Conservation (phyloP, 164 flowering plant species). For the Malania oleifera region DNA sequence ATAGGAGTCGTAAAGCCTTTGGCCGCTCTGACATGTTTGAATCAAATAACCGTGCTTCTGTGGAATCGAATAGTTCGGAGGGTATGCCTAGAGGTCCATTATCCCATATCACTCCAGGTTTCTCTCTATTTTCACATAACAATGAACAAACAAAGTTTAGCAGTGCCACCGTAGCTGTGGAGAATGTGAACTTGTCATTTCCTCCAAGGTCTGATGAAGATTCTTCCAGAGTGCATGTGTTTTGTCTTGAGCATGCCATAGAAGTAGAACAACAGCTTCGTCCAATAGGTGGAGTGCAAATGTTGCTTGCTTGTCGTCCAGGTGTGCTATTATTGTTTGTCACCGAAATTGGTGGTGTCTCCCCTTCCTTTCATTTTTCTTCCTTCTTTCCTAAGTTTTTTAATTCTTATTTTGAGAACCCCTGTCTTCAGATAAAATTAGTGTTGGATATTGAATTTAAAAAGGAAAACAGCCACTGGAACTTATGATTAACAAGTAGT, state of each 20-base stretch:
- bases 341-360: not conserved
- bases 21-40: slow-evolving; percentile 21
- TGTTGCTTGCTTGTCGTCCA: slow-evolving; percentile 81
- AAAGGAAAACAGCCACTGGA: too few relatives aligned
- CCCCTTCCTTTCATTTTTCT: not conserved
- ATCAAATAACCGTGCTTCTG: slow-evolving; percentile 13
- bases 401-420: not conserved
- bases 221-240: slow-evolving; percentile 76
- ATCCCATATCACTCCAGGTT: slow-evolving; percentile 13
- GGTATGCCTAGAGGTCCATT: slow-evolving; percentile 20
- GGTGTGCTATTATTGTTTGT: slow-evolving; percentile 34
- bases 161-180: slow-evolving; percentile 18
- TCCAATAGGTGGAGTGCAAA: slow-evolving; percentile 70
- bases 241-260: slow-evolving; percentile 95
- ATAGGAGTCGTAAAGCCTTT: slow-evolving; percentile 13
- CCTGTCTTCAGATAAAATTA: not conserved
- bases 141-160: slow-evolving; percentile 21
- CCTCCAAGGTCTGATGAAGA: slow-evolving; percentile 51
- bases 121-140: slow-evolving; percentile 14
- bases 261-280: slow-evolving; percentile 80
- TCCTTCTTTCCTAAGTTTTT: not conserved
- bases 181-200: slow-evolving; percentile 22
- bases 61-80: slow-evolving; percentile 23
- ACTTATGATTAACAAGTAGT: too few relatives aligned
- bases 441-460: too few relatives aligned